Conservation (phyloP, 768 basidiomycete genomes). For the Lentinula edodes region DNA sequence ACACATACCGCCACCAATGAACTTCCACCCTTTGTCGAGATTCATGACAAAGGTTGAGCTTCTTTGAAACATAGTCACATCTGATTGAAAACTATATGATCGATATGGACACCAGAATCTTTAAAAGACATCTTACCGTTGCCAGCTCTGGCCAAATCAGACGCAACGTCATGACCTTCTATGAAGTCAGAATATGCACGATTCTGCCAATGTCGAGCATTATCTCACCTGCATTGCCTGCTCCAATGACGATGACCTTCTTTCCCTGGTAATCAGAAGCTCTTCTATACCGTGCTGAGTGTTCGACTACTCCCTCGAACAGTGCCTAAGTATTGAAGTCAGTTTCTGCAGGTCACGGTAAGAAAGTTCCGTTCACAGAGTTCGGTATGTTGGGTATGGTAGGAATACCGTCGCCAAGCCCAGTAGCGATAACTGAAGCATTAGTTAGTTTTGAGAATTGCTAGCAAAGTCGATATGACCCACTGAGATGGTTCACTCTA, state of each 20-base stretch:
- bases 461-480: background rate
- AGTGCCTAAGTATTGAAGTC: background rate
- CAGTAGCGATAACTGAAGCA: constrained; percentile 37
- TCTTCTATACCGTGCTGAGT: constrained; percentile 7
- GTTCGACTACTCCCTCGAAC: background rate
- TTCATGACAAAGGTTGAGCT: constrained; percentile 51
- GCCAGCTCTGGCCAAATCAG: background rate
- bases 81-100: constrained; percentile 13
- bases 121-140: background rate
- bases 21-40: constrained; percentile 19
- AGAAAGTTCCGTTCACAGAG: background rate
- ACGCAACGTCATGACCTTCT: background rate
- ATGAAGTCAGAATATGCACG: no score
- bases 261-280: constrained; percentile 33
- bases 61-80: constrained; percentile 46
- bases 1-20: constrained; percentile 9
- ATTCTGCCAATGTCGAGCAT: background rate
- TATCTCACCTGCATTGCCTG: constrained; percentile 31
- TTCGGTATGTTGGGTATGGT: constrained; percentile 24
- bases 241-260: constrained; percentile 45
- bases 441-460: background rate
- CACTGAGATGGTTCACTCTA: constrained; percentile 22
- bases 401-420: constrained; percentile 36
- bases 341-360: background rate
- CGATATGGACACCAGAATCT: no score